Evolutionary conservation across 805 yeast genomes (phyloP).

Genomic region (Saccharomycopsis selenospora): DNA sequence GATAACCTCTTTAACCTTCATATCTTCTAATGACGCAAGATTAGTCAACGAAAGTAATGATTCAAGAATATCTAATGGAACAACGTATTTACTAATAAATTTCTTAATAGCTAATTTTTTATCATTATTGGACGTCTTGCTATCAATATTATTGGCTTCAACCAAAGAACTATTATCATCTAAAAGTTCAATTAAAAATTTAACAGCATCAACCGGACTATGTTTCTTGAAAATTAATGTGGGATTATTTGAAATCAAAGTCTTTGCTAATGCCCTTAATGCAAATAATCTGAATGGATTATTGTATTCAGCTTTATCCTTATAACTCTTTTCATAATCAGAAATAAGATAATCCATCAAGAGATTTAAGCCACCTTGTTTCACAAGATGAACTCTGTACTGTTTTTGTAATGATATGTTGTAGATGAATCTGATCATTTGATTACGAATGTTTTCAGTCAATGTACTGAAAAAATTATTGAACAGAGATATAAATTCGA

Average conservation of each 20-base stretch:
- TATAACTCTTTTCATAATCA: conserved; percentile 24
- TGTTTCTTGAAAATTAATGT: conserved; percentile 33
- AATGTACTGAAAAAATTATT: conserved; percentile 14
- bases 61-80: conserved; percentile 38
- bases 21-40: conserved; percentile 35
- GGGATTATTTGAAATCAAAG: conserved; percentile 40
- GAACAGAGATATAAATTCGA: conserved; percentile 16
- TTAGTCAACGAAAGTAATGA: conserved; percentile 44
- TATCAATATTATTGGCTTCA: neutral
- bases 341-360: conserved; percentile 35
- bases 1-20: conserved; percentile 30
- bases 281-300: conserved; percentile 28
- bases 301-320: conserved; percentile 20
- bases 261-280: conserved; percentile 37
- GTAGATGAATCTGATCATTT: conserved; percentile 31
- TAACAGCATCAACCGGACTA: conserved; percentile 37
- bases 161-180: conserved; percentile 31
- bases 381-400: conserved; percentile 33
- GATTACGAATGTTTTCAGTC: conserved; percentile 26
- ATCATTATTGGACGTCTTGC: conserved; percentile 20
- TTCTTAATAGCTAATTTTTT: neutral
- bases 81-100: conserved; percentile 13
- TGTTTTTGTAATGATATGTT: conserved; percentile 29
- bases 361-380: conserved; percentile 39
- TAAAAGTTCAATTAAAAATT: conserved; percentile 42